These are phyloP conservation scores for Starmerella stigmatis DNA, from an alignment of 805 yeast species.

Conservation along the genomic window DNA sequence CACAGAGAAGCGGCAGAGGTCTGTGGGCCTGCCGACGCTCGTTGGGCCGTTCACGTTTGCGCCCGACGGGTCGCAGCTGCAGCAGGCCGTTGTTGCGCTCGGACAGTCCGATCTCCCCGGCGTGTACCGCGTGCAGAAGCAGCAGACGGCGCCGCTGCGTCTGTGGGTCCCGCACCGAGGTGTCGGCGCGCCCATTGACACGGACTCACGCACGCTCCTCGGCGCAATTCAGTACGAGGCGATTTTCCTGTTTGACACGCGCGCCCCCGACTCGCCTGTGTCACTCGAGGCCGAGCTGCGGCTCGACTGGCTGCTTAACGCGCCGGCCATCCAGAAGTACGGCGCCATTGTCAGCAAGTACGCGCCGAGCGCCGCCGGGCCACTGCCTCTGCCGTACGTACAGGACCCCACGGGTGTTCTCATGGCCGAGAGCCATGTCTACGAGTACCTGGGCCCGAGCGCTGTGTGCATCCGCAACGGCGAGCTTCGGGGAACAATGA, in stretches of 20 bases:
- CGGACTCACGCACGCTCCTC: slow-evolving; percentile 13
- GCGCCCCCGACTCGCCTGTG: not conserved
- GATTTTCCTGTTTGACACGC: slow-evolving; percentile 22
- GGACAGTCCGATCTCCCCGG: slow-evolving; percentile 21
- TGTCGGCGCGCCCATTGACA: slow-evolving; percentile 4
- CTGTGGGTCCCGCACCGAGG: slow-evolving; percentile 17
- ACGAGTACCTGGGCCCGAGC: slow-evolving; percentile 31
- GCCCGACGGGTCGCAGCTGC: slow-evolving; percentile 12
- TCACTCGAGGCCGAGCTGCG: slow-evolving; percentile 1
- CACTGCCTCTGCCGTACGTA: slow-evolving; percentile 13
- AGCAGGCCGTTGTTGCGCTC: slow-evolving; percentile 15
- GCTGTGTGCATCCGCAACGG: slow-evolving; percentile 26
- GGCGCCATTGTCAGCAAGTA: slow-evolving; percentile 17
- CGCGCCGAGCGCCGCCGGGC: not conserved
- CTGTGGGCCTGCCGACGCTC: slow-evolving; percentile 14
- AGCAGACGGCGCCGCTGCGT: slow-evolving; percentile 13
- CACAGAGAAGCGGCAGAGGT: slow-evolving; percentile 16
- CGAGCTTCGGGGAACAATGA: slow-evolving; percentile 22
- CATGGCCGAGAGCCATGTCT: slow-evolving; percentile 27
- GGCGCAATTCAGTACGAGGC: slow-evolving; percentile 16
- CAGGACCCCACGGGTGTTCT: slow-evolving; percentile 25
- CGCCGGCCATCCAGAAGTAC: slow-evolving; percentile 13
- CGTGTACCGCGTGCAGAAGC: slow-evolving; percentile 20
- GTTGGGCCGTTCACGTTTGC: slow-evolving; percentile 20
- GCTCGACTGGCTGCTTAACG: slow-evolving; percentile 7